Conservation (phyloP, 2,329 filamentous ascomycete genomes). For the Fusarium liriodendri region DNA sequence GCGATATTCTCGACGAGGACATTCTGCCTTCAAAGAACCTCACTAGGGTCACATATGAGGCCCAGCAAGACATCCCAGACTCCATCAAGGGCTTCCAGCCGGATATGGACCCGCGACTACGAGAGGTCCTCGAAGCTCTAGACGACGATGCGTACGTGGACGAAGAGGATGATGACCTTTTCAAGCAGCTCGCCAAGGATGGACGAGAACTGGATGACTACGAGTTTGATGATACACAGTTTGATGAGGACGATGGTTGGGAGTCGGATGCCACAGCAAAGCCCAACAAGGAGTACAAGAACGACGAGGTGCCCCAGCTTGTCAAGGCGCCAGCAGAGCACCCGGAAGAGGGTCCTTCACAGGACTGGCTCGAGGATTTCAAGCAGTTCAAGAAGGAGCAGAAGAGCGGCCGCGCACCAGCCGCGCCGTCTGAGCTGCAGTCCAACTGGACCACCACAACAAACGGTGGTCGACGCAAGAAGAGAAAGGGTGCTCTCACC, state of each 20-base stretch:
- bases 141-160: conserved; percentile 97
- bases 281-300: conserved; percentile 69
- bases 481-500: conserved; percentile 93
- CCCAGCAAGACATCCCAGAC: conserved; percentile 93
- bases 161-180: conserved; percentile 87
- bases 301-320: conserved; percentile 60
- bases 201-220: conserved; percentile 79
- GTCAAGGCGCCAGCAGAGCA: conserved; percentile 58
- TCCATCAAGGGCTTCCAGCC: conserved; percentile 93
- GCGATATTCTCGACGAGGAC: conserved; percentile 75
- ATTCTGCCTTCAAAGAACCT: conserved; percentile 85
- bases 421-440: conserved; percentile 70
- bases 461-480: conserved; percentile 86
- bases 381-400: conserved; percentile 92
- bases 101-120: conserved; percentile 93
- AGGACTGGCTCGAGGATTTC: conserved; percentile 92
- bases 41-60: conserved; percentile 83
- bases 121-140: conserved; percentile 91
- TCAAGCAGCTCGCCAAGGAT: conserved; percentile 76
- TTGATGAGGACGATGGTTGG: conserved; percentile 84
- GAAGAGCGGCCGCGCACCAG: conserved; percentile 57
- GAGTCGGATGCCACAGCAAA: conserved; percentile 94
- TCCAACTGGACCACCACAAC: conserved; percentile 81
- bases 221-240: conserved; percentile 79
- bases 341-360: conserved; percentile 72